Percentiles rank a stretch among this genome's conserved stretches.
Evolutionary conservation across 306 rosid genomes (phyloP).

Genomic region (Urtica urens): DNA sequence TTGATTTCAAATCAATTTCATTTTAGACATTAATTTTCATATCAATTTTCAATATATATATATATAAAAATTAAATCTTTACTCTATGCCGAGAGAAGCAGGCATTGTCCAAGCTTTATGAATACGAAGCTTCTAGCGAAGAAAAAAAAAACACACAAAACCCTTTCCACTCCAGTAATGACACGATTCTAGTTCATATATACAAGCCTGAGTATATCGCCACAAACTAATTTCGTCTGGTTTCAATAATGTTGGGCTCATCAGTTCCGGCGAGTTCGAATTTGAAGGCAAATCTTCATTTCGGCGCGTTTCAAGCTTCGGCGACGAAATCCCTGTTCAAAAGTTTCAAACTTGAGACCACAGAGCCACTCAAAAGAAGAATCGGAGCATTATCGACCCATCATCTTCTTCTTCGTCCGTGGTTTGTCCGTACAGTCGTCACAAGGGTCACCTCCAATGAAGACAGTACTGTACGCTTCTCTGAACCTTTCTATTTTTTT

Average conservation of each 20-base stretch:
- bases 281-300: constrained; percentile 26
- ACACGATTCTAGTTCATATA: no score
- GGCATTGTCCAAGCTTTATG: no score
- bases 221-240: no score
- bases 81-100: no score
- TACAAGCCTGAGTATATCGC: no score
- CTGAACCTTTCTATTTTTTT: not conserved
- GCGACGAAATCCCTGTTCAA: constrained; percentile 8
- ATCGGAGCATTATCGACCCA: constrained; percentile 2
- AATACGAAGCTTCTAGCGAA: no score
- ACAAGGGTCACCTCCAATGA: constrained; percentile 30
- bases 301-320: constrained; percentile 6
- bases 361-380: constrained; percentile 19
- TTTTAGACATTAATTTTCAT: no score
- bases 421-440: constrained; percentile 16
- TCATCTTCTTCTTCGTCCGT: not conserved
- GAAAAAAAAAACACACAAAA: no score
- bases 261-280: constrained; percentile 28
- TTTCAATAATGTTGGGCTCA: constrained; percentile 40
- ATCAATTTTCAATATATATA: no score
- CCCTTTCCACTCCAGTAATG: no score
- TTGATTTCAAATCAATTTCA: no score
- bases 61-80: no score
- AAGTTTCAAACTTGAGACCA: constrained; percentile 12
- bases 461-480: constrained; percentile 25